These are phyloP conservation scores for Mycosphaerella sp. DNA, from an alignment of 2,329 filamentous ascomycete genomes.

Conservation along the genomic window DNA sequence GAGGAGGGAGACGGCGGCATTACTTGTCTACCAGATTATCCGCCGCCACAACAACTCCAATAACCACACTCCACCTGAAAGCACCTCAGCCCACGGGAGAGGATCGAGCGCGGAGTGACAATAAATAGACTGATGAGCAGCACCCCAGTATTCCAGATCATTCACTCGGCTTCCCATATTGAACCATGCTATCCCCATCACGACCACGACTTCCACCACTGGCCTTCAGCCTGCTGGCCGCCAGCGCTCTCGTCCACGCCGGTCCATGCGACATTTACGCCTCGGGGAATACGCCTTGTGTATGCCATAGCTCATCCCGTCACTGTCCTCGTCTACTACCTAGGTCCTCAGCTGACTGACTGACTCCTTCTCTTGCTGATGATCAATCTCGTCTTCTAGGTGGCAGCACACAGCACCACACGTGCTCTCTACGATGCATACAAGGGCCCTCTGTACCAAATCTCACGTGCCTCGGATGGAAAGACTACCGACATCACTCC, in stretches of 20 bases:
- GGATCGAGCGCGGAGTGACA: background rate
- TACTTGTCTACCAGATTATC: background rate
- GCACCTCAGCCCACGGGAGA: background rate
- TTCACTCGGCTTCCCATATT: background rate
- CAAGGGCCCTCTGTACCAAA: conserved; percentile 53
- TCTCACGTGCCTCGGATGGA: conserved; percentile 50
- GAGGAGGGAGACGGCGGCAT: background rate
- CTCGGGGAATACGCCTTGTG: conserved; percentile 53
- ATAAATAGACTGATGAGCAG: background rate
- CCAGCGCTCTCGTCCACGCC: conserved; percentile 33
- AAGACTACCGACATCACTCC: conserved; percentile 46
- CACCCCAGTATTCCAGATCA: too few species aligned
- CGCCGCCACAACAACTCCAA: background rate
- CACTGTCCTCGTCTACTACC: too few species aligned
- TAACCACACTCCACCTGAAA: background rate
- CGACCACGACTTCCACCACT: conserved; percentile 5
- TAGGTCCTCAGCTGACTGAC: too few species aligned
- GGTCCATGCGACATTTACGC: conserved; percentile 58
- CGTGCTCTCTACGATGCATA: conserved; percentile 53
- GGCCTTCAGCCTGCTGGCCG: conserved; percentile 15
- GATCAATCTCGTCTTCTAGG: too few species aligned
- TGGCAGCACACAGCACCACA: conserved; percentile 60
- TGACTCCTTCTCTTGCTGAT: too few species aligned
- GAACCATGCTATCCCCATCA: conserved; percentile 13
- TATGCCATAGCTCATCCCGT: too few species aligned